phyloP scores from a whole-genome alignment of 345 rosid species.

The Linum usitatissimum region DNA sequence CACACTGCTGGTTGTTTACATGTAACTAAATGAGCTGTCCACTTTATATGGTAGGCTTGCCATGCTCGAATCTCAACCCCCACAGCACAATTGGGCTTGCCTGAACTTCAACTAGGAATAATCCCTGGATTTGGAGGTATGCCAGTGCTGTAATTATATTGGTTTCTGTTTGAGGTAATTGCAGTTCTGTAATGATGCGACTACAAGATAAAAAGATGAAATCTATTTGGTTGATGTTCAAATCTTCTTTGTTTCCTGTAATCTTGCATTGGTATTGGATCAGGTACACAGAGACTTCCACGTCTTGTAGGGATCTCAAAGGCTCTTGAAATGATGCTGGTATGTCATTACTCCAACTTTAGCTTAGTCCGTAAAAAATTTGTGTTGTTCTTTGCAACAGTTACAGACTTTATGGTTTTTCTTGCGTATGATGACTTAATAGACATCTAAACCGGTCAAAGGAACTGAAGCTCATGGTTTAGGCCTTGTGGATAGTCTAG shows the following conservation, averaged over 20 bases:
- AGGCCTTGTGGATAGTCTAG: constrained; percentile 79
- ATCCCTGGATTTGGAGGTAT: constrained; percentile 99
- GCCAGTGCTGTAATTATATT: not conserved
- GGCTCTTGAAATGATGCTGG: constrained; percentile 97
- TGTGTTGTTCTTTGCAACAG: constrained; percentile 6
- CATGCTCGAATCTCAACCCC: constrained; percentile 86
- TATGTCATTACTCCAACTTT: constrained; percentile 21
- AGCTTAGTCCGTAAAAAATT: constrained; percentile 9
- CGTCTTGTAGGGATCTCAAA: constrained; percentile 94
- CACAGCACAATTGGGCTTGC: constrained; percentile 65
- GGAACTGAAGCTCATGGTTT: constrained; percentile 58
- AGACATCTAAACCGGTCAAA: constrained; percentile 79
- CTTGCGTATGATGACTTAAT: not conserved
- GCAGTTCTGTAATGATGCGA: not conserved
- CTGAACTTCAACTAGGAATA: constrained; percentile 88
- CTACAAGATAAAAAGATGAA: too few relatives aligned
- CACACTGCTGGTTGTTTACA: not conserved
- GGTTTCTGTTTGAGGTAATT: not conserved
- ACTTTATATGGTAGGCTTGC: constrained; percentile 45
- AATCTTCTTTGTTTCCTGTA: not conserved
- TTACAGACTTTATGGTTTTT: not conserved
- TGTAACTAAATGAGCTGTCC: constrained; percentile 2
- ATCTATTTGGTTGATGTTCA: too few relatives aligned
- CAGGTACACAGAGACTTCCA: constrained; percentile 98
- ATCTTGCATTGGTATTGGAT: constrained; percentile 13